These are phyloP conservation scores for Cornus controversa DNA, from an alignment of 148 eudicot species.

Conservation along the genomic window DNA sequence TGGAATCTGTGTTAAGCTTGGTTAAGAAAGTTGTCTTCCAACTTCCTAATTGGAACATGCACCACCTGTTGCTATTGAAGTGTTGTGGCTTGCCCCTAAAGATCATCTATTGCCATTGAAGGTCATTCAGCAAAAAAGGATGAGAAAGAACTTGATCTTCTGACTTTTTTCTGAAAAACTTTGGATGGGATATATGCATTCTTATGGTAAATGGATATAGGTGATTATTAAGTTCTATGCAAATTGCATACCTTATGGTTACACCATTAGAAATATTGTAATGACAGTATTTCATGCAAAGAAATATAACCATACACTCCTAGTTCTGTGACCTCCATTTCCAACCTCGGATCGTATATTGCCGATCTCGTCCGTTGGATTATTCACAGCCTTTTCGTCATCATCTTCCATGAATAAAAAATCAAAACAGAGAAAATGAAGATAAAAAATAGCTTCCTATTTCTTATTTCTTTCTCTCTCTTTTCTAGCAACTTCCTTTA, in stretches of 20 bases:
- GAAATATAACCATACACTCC: background rate
- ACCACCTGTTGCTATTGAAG: too few species aligned
- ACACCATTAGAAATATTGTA: background rate
- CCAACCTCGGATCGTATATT: conserved; percentile 9
- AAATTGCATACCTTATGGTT: background rate
- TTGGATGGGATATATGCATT: too few species aligned
- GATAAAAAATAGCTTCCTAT: conserved; percentile 11
- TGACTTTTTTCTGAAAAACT: too few species aligned
- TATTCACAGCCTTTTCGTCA: conserved; percentile 20
- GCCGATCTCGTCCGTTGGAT: conserved; percentile 11
- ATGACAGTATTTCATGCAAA: background rate
- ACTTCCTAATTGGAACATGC: too few species aligned
- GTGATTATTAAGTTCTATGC: background rate
- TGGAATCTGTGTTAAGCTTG: too few species aligned
- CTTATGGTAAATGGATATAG: too few species aligned
- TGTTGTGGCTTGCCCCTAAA: too few species aligned
- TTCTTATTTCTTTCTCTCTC: background rate
- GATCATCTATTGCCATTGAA: too few species aligned
- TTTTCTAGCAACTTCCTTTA: conserved; percentile 7
- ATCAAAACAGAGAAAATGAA: conserved; percentile 9
- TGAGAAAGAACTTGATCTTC: too few species aligned
- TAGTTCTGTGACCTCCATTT: background rate
- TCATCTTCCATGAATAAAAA: conserved; percentile 15
- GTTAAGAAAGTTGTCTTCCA: too few species aligned
- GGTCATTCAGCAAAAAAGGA: too few species aligned